Base-by-base conservation (phyloP, 108 stramenopile species). In the Discostella stelligeroides region DNA sequence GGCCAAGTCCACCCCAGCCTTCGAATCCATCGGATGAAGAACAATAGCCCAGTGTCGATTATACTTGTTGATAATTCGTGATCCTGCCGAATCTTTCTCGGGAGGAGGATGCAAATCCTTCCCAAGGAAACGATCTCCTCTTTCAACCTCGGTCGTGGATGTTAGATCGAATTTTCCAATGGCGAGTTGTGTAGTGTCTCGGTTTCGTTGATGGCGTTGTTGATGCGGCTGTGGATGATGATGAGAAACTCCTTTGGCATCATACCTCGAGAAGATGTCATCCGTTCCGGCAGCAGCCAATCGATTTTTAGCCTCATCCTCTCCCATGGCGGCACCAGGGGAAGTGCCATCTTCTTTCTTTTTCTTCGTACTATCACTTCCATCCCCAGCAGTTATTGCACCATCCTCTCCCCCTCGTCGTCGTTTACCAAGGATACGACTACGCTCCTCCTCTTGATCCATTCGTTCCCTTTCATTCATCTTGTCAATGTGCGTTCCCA, bases 41-140 rank as follows among this genome's bases (percentile, higher is more conserved):
- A 95, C 88, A 82, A 95, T 90, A 21, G 87, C 88, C 89, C 91
- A 92, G 63, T 92, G 91, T 24, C 91, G 91, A 70, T 95, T 92
- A 77, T 92, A 95, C 65, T 92, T 92, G 57, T 91, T 79, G 66
- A 92, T 86, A 38, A 92, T 88, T 21, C 84, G 81, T 46, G 86
- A 72, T 21, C 88, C 88, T 21, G 78, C 84, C 23, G 79, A 80
- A 53, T 89, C 89, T 39, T 72, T 66, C 14, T 75, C 81, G 27
- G 58, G 66, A 63, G 78, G 77, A 7, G 93, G 93, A 66, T 89
- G 86, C 24, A 87, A 75, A 73, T 95, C 94, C 46, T 65, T 72
- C 11, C 68, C 69, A 50, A 95, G 62, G n/a, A 90, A 70, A 34
- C 88, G 55, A 42, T 54, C 67, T 9, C 93, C 93, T 24, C 94